Conservation (phyloP, 306 rosid genomes). For the Urtica urens region DNA sequence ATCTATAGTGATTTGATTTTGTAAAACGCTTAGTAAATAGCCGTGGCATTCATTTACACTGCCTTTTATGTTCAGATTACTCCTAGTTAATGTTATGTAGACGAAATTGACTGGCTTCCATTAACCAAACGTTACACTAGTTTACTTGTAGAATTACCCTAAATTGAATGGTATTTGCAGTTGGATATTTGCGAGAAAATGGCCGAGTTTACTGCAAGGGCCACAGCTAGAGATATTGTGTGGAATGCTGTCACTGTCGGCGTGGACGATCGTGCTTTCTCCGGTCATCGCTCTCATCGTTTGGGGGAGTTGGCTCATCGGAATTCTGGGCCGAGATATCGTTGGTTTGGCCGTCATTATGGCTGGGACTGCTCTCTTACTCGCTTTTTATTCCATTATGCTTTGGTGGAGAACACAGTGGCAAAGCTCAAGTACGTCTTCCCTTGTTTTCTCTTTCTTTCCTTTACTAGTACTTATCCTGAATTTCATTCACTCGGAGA, state of each 20-base stretch:
- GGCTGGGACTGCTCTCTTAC: constrained; percentile 96
- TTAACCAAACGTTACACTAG: too few species aligned
- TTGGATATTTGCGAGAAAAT: constrained; percentile 98
- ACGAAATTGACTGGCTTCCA: too few species aligned
- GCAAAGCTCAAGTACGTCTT: constrained; percentile 98
- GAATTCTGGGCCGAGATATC: constrained; percentile 85
- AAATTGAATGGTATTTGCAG: too few species aligned
- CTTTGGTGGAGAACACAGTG: constrained; percentile 99
- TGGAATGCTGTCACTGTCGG: constrained; percentile 72
- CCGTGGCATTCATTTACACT: too few species aligned
- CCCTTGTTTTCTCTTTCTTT: constrained; percentile 8
- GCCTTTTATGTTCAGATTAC: too few species aligned
- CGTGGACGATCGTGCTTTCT: constrained; percentile 83
- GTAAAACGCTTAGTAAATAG: too few species aligned
- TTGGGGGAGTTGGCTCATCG: constrained; percentile 95
- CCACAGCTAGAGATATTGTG: constrained; percentile 81
- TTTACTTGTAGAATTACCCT: too few species aligned
- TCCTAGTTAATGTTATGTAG: too few species aligned
- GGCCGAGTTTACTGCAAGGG: constrained; percentile 93
- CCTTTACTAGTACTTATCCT: too few species aligned
- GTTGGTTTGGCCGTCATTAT: constrained; percentile 95
- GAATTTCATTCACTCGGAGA: too few species aligned
- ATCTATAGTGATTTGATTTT: too few species aligned
- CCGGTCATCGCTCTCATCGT: constrained; percentile 69
- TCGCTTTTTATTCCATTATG: constrained; percentile 98